phyloP scores from a whole-genome alignment of 768 basidiomycete genomes.

The Gyrodon lividus region DNA sequence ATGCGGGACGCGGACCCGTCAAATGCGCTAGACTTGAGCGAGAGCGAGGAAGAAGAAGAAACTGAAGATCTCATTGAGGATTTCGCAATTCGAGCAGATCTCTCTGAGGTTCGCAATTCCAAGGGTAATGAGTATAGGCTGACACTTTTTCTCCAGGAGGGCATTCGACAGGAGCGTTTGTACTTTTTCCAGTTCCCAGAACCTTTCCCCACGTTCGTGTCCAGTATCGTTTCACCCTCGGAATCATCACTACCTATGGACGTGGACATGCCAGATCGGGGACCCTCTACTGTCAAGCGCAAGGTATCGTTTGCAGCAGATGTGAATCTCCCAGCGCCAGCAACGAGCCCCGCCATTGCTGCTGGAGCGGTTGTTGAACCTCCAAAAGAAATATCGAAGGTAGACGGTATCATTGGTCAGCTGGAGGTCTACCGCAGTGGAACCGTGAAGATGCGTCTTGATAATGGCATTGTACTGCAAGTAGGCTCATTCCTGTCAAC shows the following conservation, averaged over 20 bases:
- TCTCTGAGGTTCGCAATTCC: conserved; percentile 37
- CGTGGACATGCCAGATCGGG: conserved; percentile 29
- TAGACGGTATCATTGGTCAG: conserved; percentile 81
- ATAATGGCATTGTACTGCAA: conserved; percentile 79
- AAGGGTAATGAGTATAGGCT: background rate
- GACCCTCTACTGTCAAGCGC: conserved; percentile 35
- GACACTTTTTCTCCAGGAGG: conserved; percentile 39
- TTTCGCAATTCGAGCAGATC: conserved; percentile 47
- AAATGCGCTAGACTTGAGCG: conserved; percentile 68
- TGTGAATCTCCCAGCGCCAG: conserved; percentile 47
- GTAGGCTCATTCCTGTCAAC: conserved; percentile 38
- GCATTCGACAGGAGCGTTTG: conserved; percentile 59
- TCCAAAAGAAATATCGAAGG: conserved; percentile 33
- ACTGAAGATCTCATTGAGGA: conserved; percentile 75
- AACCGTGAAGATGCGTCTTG: conserved; percentile 80
- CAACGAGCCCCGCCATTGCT: conserved; percentile 19
- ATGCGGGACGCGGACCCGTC: conserved; percentile 44
- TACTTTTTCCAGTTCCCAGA: conserved; percentile 91
- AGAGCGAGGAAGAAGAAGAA: conserved; percentile 77
- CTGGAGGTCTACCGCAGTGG: conserved; percentile 86
- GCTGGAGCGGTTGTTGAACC: conserved; percentile 21
- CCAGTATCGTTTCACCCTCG: conserved; percentile 33
- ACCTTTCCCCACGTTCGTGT: conserved; percentile 75
- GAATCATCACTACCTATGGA: conserved; percentile 32
- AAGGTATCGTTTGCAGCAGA: conserved; percentile 64